phyloP scores from a whole-genome alignment of 371 early-diverging fungal genomes.

The Rhizopus arrhizus region DNA sequence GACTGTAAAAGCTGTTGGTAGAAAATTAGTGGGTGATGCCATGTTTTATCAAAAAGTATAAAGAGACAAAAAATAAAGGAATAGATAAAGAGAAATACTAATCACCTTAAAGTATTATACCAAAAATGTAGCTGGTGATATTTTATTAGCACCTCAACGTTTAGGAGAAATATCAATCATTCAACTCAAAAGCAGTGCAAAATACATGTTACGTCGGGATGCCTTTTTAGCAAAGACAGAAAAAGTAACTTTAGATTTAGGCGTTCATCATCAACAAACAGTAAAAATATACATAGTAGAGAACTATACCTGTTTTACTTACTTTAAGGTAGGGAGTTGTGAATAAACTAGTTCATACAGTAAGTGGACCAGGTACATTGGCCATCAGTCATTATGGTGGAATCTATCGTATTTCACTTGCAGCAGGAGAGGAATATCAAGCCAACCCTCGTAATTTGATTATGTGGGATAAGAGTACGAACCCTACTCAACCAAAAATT shows the following conservation, averaged over 20 bases:
- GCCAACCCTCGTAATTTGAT: conserved; percentile 69
- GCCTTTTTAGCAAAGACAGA: conserved; percentile 70
- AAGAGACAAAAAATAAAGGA: background rate
- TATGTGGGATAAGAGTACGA: conserved; percentile 60
- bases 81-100: background rate
- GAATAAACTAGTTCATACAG: conserved; percentile 65
- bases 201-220: conserved; percentile 70
- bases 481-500: conserved; percentile 39
- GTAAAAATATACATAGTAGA: conserved; percentile 12
- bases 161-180: conserved; percentile 72
- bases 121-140: conserved; percentile 58
- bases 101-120: conserved; percentile 56
- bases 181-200: conserved; percentile 60
- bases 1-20: conserved; percentile 53
- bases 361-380: conserved; percentile 70
- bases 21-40: conserved; percentile 58
- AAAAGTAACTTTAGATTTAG: conserved; percentile 63
- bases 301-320: background rate
- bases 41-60: conserved; percentile 65
- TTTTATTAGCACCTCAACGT: conserved; percentile 67
- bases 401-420: conserved; percentile 69
- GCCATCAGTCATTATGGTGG: conserved; percentile 76
- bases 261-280: conserved; percentile 31
- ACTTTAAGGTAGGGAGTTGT: conserved; percentile 54
- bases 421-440: conserved; percentile 70